Conservation (phyloP, 23 red algal species). For the Gracilaria vermiculophylla region DNA sequence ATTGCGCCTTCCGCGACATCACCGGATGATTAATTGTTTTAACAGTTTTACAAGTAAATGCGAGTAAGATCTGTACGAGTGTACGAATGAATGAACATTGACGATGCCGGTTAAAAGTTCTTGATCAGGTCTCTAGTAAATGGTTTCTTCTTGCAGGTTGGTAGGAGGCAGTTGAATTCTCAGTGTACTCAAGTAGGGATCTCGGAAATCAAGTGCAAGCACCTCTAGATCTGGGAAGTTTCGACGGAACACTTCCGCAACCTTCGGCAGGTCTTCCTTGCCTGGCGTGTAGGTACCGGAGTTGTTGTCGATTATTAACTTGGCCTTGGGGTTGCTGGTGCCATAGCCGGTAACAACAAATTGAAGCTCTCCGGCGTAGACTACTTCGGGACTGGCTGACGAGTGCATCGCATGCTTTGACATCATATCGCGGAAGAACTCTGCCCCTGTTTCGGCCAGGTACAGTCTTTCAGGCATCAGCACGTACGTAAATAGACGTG, state of each 20-base stretch:
- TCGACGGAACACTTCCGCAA: conserved; percentile 57
- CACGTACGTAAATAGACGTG: conserved; percentile 69
- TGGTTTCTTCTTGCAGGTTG: conserved; percentile 32
- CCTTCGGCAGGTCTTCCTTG: conserved; percentile 49
- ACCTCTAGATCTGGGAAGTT: conserved; percentile 65
- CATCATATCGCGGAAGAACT: conserved; percentile 66
- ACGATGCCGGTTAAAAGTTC: not conserved
- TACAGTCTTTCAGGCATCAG: conserved; percentile 34
- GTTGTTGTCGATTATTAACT: conserved; percentile 65
- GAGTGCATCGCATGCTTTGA: conserved; percentile 68
- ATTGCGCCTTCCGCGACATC: not conserved
- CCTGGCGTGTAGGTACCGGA: conserved; percentile 64
- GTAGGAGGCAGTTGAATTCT: conserved; percentile 5
- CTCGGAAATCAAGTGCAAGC: conserved; percentile 28
- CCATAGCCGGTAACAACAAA: conserved; percentile 18
- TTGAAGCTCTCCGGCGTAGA: conserved; percentile 65
- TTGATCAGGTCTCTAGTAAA: not conserved
- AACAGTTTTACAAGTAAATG: not conserved
- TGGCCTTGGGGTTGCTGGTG: not conserved
- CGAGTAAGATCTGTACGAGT: conserved; percentile 11
- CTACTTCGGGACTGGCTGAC: conserved; percentile 48
- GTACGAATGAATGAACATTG: not conserved
- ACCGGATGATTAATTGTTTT: not conserved
- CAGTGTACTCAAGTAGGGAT: conserved; percentile 17
- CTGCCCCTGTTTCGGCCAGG: conserved; percentile 67